Percentiles rank a stretch among this genome's conserved stretches.
Evolutionary conservation across 768 basidiomycete species (phyloP).

Genomic region (Termitomyces sp.): DNA sequence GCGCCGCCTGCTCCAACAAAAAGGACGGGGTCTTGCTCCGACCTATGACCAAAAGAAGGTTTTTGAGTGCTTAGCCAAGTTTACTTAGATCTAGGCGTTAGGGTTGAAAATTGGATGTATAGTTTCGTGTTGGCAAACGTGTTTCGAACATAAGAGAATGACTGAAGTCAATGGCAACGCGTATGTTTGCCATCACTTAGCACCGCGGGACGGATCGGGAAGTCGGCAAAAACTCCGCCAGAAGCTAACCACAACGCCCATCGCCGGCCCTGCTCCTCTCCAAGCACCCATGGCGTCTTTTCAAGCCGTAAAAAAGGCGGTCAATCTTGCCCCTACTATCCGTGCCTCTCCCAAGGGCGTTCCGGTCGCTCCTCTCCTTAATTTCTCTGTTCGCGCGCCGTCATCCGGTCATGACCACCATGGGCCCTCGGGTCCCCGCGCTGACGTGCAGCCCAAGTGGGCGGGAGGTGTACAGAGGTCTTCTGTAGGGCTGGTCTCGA

Average conservation of each 20-base stretch:
- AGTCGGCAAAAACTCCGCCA: constrained; percentile 28
- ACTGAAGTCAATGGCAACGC: too few species aligned
- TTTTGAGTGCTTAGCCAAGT: constrained; percentile 45
- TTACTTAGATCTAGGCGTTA: neutral
- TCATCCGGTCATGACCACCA: constrained; percentile 55
- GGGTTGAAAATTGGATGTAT: neutral
- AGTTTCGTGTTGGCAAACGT: neutral
- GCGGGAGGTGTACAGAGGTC: constrained; percentile 49
- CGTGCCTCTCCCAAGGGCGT: constrained; percentile 75
- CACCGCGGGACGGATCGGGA: constrained; percentile 40
- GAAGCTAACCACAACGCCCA: constrained; percentile 20
- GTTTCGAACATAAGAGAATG: too few species aligned
- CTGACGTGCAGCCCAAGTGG: constrained; percentile 61
- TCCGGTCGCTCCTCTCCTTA: constrained; percentile 70
- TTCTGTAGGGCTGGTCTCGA: constrained; percentile 53
- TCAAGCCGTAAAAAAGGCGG: constrained; percentile 73
- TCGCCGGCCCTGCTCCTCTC: constrained; percentile 17
- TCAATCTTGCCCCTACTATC: constrained; percentile 78
- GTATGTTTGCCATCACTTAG: neutral
- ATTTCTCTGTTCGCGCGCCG: constrained; percentile 63
- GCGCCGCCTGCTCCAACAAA: constrained; percentile 50
- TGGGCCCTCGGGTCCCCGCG: constrained; percentile 45
- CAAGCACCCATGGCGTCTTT: constrained; percentile 56
- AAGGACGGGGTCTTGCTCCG: constrained; percentile 47
- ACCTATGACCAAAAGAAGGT: constrained; percentile 55